These are phyloP conservation scores for Fraxinus excelsior DNA, from an alignment of 257 asterid genomes.

Conservation along the genomic window DNA sequence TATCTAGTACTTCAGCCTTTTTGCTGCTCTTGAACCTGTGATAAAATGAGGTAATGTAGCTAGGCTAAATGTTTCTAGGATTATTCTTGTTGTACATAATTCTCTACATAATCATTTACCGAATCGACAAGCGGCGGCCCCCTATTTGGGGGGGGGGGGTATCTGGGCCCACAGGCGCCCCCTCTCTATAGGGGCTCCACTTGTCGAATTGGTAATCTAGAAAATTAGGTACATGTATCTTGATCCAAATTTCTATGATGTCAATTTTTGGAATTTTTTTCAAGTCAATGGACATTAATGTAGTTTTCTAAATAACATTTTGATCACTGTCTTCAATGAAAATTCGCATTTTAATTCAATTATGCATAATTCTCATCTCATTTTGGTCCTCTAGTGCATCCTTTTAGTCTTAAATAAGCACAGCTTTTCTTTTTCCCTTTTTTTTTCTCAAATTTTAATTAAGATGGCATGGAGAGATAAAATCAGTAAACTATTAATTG, in stretches of 20 bases:
- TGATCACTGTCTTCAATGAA: not conserved
- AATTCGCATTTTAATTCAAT: not conserved
- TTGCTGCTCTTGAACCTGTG: not conserved
- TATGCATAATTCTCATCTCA: not conserved
- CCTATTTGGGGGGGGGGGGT: too few species aligned
- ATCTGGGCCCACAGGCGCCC: too few species aligned
- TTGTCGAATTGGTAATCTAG: too few species aligned
- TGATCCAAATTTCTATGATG: too few species aligned
- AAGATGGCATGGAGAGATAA: not conserved
- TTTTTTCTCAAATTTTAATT: not conserved
- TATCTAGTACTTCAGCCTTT: not conserved
- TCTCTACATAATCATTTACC: too few species aligned
- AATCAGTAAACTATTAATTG: too few species aligned
- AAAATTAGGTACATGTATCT: too few species aligned
- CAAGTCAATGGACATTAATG: not conserved
- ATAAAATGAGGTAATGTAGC: not conserved
- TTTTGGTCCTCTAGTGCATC: not conserved
- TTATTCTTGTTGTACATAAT: too few species aligned
- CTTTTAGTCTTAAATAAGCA: not conserved
- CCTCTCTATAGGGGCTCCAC: too few species aligned
- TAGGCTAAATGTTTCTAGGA: not conserved
- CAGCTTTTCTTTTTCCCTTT: not conserved
- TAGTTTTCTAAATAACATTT: not conserved
- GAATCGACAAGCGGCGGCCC: too few species aligned
- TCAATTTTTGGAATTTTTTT: not conserved